A percentile compares a stretch with the other conserved stretches of the same genome.
These are phyloP conservation scores for Cladorrhinum sp. DNA, from an alignment of 2,329 filamentous ascomycete genomes.

Conservation along the genomic window DNA sequence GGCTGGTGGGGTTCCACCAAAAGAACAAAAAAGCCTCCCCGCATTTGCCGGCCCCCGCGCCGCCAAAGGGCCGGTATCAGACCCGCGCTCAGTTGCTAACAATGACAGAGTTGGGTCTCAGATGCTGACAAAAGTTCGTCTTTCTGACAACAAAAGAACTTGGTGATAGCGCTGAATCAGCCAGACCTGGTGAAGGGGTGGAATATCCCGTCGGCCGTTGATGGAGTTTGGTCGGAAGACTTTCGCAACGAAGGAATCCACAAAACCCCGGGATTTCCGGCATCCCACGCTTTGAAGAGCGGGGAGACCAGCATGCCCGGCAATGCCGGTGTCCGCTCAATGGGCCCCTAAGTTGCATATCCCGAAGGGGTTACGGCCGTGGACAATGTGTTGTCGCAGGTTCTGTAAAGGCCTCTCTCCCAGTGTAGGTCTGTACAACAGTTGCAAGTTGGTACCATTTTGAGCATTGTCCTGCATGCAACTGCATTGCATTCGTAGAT, in stretches of 20 bases:
- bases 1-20: neutral
- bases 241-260: neutral
- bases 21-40: neutral
- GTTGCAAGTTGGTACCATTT: no score
- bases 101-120: constrained; percentile 1
- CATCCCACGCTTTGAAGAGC: neutral
- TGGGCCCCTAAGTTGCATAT: neutral
- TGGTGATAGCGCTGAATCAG: neutral
- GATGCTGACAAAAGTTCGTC: neutral
- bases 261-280: neutral
- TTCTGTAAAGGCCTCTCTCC: no score
- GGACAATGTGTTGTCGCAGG: neutral
- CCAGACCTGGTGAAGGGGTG: neutral
- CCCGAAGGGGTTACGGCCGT: neutral
- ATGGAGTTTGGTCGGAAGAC: neutral
- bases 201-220: neutral
- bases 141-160: neutral
- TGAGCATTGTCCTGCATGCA: no score
- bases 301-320: neutral
- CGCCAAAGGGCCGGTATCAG: constrained; percentile 6
- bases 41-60: constrained; percentile 6
- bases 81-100: constrained; percentile 1
- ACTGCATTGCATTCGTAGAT: no score
- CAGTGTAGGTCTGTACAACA: no score
- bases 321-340: neutral